phyloP scores from a whole-genome alignment of 2,329 filamentous ascomycete genomes.

The Claviceps purpurea region DNA sequence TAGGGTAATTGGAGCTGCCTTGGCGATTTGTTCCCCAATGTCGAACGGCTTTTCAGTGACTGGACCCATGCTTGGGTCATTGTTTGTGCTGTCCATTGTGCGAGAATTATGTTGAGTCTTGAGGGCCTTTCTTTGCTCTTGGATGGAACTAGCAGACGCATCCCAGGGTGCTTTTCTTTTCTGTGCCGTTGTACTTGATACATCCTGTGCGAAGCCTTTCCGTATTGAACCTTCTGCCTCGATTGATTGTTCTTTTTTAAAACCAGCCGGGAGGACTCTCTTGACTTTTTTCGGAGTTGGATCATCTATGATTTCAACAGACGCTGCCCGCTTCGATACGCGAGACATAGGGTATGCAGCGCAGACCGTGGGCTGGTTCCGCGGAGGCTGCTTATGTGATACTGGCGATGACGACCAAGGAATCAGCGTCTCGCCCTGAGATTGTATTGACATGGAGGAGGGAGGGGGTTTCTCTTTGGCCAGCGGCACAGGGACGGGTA shows the following conservation, averaged over 20 bases:
- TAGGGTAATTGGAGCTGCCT: conserved; percentile 49
- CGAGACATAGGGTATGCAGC: conserved; percentile 10
- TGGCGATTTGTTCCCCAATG: conserved; percentile 20
- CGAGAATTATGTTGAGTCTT: conserved; percentile 38
- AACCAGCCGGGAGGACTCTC: conserved; percentile 43
- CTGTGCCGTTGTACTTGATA: conserved; percentile 18
- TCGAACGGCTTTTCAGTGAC: conserved; percentile 27
- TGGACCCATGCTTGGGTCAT: conserved; percentile 20
- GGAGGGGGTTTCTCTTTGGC: conserved; percentile 15
- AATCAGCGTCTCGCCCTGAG: conserved; percentile 22
- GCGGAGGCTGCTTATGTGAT: conserved; percentile 31
- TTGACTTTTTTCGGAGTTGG: conserved; percentile 31
- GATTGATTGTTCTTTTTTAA: conserved; percentile 21
- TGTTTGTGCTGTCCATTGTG: conserved; percentile 16
- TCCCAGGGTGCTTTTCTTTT: conserved; percentile 48
- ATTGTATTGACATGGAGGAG: conserved; percentile 15
- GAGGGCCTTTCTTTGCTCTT: conserved; percentile 64
- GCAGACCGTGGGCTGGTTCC: conserved; percentile 8
- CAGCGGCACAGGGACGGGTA: conserved; percentile 29
- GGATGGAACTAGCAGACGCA: conserved; percentile 57
- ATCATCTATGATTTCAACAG: conserved; percentile 13
- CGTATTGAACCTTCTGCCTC: conserved; percentile 19
- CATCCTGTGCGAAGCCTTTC: background rate
- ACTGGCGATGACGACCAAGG: conserved; percentile 62
- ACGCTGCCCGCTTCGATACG: conserved; percentile 30